Conservation (phyloP, 352 stramenopile genomes). For the Plasmopara muralis region DNA sequence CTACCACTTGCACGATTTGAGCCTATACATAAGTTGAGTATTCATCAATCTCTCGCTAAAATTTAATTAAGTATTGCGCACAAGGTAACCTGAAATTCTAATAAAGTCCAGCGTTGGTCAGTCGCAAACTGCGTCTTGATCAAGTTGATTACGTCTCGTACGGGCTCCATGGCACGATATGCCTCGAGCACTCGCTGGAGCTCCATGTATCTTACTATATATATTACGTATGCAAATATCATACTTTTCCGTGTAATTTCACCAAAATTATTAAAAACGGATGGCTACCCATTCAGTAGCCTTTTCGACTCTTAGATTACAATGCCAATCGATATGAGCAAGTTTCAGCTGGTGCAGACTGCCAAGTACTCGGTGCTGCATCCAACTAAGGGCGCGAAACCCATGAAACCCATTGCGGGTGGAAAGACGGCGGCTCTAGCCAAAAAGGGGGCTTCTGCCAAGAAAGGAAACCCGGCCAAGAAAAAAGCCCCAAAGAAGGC, state of each 20-base stretch:
- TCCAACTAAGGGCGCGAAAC: constrained; percentile 47
- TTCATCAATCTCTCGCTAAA: neutral
- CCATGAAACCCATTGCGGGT: constrained; percentile 44
- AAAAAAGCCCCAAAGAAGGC: constrained; percentile 24
- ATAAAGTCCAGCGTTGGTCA: constrained; percentile 34
- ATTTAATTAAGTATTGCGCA: no score
- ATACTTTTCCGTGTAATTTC: neutral
- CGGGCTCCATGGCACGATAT: constrained; percentile 61
- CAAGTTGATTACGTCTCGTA: constrained; percentile 30
- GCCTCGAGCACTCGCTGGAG: constrained; percentile 42
- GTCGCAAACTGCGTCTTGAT: constrained; percentile 29
- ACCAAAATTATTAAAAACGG: neutral
- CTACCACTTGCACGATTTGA: constrained; percentile 39
- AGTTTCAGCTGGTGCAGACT: constrained; percentile 58
- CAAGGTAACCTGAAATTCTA: constrained; percentile 47
- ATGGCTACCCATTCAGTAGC: neutral
- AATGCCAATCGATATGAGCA: constrained; percentile 43
- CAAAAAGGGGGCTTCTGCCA: constrained; percentile 23
- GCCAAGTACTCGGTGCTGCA: constrained; percentile 64
- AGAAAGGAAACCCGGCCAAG: constrained; percentile 24
- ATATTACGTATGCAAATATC: neutral
- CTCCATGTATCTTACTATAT: constrained; percentile 2
- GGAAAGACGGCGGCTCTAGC: constrained; percentile 23
- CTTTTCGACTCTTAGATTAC: constrained; percentile 5
- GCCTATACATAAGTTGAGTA: constrained; percentile 23